These are phyloP conservation scores for Gloeophyllum trabeum DNA, from an alignment of 768 basidiomycete genomes.

Conservation along the genomic window DNA sequence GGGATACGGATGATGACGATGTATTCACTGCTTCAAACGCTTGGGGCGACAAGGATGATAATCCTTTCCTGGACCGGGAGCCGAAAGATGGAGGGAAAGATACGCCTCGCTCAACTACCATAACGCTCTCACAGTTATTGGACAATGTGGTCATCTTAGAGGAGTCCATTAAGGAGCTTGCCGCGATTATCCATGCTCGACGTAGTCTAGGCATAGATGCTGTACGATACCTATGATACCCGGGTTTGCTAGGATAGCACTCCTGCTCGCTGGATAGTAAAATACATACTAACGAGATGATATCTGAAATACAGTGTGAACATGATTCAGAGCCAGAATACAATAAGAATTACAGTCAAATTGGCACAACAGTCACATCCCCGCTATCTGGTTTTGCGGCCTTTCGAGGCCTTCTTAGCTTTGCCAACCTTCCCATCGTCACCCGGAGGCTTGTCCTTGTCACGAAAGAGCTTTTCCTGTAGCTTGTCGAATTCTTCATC, in stretches of 20 bases:
- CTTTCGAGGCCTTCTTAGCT: slow-evolving; percentile 18
- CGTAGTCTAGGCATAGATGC: slow-evolving; percentile 78
- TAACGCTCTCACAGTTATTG: slow-evolving; percentile 75
- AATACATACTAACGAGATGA: background rate
- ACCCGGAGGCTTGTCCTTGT: slow-evolving; percentile 24
- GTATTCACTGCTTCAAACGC: slow-evolving; percentile 42
- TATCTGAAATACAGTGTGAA: background rate
- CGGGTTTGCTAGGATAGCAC: slow-evolving; percentile 1
- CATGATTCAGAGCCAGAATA: background rate
- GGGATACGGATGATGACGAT: slow-evolving; percentile 58
- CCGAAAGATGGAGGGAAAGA: slow-evolving; percentile 10
- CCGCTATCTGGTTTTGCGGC: background rate
- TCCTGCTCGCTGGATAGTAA: too few species aligned
- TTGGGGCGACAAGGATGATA: slow-evolving; percentile 22
- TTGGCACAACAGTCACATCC: too few species aligned
- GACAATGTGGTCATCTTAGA: slow-evolving; percentile 94
- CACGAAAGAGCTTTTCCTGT: slow-evolving; percentile 43
- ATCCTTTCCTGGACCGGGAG: slow-evolving; percentile 19
- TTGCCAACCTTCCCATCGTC: slow-evolving; percentile 11
- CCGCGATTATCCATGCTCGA: slow-evolving; percentile 75
- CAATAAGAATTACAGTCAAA: too few species aligned
- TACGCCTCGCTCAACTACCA: slow-evolving; percentile 18
- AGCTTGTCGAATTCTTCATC: slow-evolving; percentile 55
- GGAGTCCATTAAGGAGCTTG: slow-evolving; percentile 89
- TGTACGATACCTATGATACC: slow-evolving; percentile 50